Percentiles rank a stretch among this genome's conserved stretches.
Conservation (phyloP, 169 alveolate genomes). For the Besnoitia besnoiti region DNA sequence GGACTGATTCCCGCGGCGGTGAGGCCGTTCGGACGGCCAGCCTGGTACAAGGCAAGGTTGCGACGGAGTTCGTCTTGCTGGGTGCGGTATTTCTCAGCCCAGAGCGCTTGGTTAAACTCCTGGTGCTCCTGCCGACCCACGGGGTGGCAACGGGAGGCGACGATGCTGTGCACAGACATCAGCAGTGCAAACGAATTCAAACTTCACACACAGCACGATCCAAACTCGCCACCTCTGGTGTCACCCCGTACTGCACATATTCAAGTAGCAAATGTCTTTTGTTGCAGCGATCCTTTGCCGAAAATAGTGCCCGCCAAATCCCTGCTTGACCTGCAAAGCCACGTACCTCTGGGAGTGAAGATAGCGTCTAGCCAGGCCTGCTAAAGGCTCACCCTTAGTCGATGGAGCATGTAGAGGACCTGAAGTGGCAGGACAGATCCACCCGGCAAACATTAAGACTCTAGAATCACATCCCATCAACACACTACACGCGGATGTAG, state of each 20-base stretch:
- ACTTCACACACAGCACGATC: no score
- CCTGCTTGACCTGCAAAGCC: no score
- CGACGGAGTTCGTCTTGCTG: constrained; percentile 20
- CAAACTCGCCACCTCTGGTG: no score
- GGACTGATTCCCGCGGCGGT: constrained; percentile 13
- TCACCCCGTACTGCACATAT: no score
- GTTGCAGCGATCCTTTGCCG: no score
- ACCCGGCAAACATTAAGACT: neutral
- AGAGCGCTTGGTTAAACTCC: neutral
- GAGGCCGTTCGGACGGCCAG: constrained; percentile 22
- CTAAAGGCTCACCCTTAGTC: neutral
- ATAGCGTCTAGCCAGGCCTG: neutral
- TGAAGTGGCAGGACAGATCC: neutral
- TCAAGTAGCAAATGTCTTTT: no score
- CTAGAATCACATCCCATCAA: neutral
- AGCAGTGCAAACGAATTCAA: neutral
- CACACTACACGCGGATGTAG: neutral
- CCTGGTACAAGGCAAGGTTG: neutral
- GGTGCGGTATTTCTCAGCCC: neutral
- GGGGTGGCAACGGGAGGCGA: constrained; percentile 17
- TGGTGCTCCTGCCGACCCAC: neutral
- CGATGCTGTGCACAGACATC: neutral
- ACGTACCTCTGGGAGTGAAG: neutral
- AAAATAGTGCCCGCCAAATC: no score
- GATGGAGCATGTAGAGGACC: neutral